A percentile compares a stretch with the other conserved stretches of the same genome.
phyloP scores from a whole-genome alignment of 2,329 filamentous ascomycete genomes.

The Rutstroemia sp. region DNA sequence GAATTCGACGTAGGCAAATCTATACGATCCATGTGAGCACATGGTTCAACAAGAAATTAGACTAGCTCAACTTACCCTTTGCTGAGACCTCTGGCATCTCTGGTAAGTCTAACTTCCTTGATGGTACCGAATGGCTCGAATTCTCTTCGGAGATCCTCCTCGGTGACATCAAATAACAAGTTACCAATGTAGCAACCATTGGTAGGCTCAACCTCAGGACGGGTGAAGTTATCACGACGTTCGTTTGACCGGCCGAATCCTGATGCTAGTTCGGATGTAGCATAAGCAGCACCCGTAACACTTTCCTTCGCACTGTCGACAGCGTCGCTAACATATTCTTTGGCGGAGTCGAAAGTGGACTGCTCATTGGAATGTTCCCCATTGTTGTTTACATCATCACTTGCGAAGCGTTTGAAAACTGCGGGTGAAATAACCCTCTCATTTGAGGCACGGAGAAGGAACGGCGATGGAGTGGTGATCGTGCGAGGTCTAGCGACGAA shows the following conservation, averaged over 20 bases:
- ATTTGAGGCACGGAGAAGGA: slow-evolving; percentile 29
- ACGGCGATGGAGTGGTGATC: slow-evolving; percentile 32
- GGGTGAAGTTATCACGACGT: neutral
- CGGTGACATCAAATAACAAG: slow-evolving; percentile 60
- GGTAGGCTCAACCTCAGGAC: slow-evolving; percentile 2
- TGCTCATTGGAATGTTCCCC: slow-evolving; percentile 17
- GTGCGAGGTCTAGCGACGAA: slow-evolving; percentile 35
- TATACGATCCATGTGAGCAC: slow-evolving; percentile 26
- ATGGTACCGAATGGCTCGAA: slow-evolving; percentile 53
- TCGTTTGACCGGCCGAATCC: neutral
- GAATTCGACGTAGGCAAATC: slow-evolving; percentile 62
- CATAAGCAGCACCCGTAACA: slow-evolving; percentile 7
- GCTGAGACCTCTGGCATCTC: slow-evolving; percentile 55
- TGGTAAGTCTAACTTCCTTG: slow-evolving; percentile 44
- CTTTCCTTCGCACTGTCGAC: slow-evolving; percentile 9
- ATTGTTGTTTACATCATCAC: slow-evolving; percentile 33
- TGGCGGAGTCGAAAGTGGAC: slow-evolving; percentile 19
- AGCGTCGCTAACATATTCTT: slow-evolving; percentile 8
- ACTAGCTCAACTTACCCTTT: slow-evolving; percentile 50
- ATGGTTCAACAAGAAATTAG: neutral
- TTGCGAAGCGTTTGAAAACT: slow-evolving; percentile 41
- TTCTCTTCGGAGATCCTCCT: slow-evolving; percentile 49
- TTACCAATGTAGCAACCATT: slow-evolving; percentile 57
- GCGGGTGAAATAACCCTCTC: slow-evolving; percentile 27
- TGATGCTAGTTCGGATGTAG: slow-evolving; percentile 11